Base-by-base conservation (phyloP, 2,329 filamentous ascomycete genomes). In the Pseudocercospora fuligena region DNA sequence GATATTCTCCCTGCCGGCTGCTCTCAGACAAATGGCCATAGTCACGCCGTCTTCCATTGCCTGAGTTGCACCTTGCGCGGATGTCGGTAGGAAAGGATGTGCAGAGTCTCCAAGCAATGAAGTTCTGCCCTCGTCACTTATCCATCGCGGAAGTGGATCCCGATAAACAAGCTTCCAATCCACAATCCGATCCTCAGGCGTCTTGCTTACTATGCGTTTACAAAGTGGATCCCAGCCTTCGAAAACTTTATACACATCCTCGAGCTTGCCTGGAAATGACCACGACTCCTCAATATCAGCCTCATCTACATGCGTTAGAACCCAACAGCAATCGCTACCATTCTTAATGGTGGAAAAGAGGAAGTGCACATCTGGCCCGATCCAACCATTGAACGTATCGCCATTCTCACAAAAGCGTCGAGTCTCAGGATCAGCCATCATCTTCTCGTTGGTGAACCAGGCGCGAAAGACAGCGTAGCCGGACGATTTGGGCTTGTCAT, bases 11-110 rank as follows among this genome's bases (percentile, higher is more conserved):
- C 12, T 56, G 51, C 51, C 51, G 9, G 51, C 51, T 31, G 3
- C 27, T 19, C 51, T 33, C 51, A 56, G 51, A n/a, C 51, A 56
- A 29, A 56, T 83, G 0, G 82, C 83, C 0, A 92, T 74, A 0
- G 87, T 84, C 0, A 85, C 85, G 0, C 85, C 88, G 68, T 92
- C 89, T 73, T 92, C 89, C 51, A 91, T 90, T 0, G 89, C 89
- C 66, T 86, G 81, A 0, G 79, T 88, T 9, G 84, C 89, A 1
- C 88, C 89, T 73, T 89, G 87, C 0, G 85, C 88, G 75, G 88
- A 86, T 66, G 87, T 85, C 60, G 31, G 89, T 0, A 88, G 79
- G 72, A 91, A 90, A 0, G 89, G 89, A 74, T 92, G 89, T 0
- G 88, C 89, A 0, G 89, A 88, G 74, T 91, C 89, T 0, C 90